Evolutionary conservation across 2,329 filamentous ascomycete species (phyloP).

Genomic region (Trichoderma oligosporum): DNA sequence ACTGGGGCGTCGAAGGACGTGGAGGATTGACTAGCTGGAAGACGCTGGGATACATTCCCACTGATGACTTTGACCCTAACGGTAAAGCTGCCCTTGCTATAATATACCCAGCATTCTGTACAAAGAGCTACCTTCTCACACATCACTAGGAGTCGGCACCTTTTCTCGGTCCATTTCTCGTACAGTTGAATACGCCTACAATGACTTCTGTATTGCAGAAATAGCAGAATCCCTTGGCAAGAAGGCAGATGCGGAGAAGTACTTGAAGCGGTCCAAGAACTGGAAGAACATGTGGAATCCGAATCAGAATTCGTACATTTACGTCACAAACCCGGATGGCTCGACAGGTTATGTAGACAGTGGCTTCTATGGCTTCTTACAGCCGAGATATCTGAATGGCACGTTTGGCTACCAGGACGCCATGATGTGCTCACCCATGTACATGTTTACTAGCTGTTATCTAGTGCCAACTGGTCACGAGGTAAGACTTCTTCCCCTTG

Average conservation of each 20-base stretch:
- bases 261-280: conserved; percentile 57
- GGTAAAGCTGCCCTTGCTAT: conserved; percentile 33
- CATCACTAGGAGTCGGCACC: conserved; percentile 45
- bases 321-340: conserved; percentile 4
- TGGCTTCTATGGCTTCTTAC: conserved; percentile 57
- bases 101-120: neutral
- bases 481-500: neutral
- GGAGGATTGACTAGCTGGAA: conserved; percentile 72
- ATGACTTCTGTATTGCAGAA: conserved; percentile 68
- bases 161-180: conserved; percentile 67
- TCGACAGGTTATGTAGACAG: conserved; percentile 14
- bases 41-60: conserved; percentile 65
- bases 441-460: conserved; percentile 42
- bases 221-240: conserved; percentile 58
- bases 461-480: conserved; percentile 26
- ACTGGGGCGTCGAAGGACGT: conserved; percentile 67
- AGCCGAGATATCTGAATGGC: conserved; percentile 62
- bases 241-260: conserved; percentile 52
- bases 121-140: neutral
- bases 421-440: conserved; percentile 33
- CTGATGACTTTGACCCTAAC: conserved; percentile 60
- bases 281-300: conserved; percentile 65
- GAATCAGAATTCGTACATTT: conserved; percentile 23
- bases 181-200: conserved; percentile 75
- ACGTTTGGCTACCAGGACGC: conserved; percentile 67